Conservation (phyloP, 140 eudicot genomes). For the Eryngium alpinum region DNA sequence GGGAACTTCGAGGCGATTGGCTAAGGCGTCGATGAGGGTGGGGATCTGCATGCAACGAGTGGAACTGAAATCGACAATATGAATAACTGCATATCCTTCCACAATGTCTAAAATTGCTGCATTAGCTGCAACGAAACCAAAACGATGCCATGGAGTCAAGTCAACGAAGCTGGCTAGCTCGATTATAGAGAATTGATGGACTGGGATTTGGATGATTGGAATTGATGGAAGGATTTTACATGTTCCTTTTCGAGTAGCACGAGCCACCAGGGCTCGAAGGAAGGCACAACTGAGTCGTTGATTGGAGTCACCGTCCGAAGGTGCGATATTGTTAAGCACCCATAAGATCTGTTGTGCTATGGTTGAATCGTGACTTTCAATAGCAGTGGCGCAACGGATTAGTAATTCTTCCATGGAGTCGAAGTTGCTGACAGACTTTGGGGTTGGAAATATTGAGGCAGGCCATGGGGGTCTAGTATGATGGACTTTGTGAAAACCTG, state of each 20-base stretch:
- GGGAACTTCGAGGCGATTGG: constrained; percentile 49
- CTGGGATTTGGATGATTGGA: constrained; percentile 29
- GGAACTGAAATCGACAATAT: constrained; percentile 67
- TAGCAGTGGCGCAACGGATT: constrained; percentile 82
- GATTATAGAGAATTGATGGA: constrained; percentile 68
- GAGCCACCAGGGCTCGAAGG: constrained; percentile 73
- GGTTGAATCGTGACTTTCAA: constrained; percentile 81
- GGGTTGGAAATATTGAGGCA: constrained; percentile 34
- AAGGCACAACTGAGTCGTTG: constrained; percentile 77
- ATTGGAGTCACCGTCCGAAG: constrained; percentile 78
- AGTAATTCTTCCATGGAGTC: constrained; percentile 85
- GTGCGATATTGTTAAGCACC: constrained; percentile 96
- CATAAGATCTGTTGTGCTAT: constrained; percentile 88
- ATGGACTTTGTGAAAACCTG: constrained; percentile 23
- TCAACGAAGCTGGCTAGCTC: constrained; percentile 85
- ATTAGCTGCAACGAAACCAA: constrained; percentile 88
- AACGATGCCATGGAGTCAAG: constrained; percentile 96
- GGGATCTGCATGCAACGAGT: constrained; percentile 99
- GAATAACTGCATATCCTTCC: constrained; percentile 46
- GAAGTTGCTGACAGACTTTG: constrained; percentile 57
- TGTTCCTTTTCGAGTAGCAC: constrained; percentile 62
- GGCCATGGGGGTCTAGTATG: constrained; percentile 55
- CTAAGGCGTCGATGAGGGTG: constrained; percentile 67
- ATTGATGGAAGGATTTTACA: constrained; percentile 51
- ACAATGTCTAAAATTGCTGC: constrained; percentile 72